Conservation (phyloP, 169 alveolate genomes). For the Plasmodium fragile region DNA sequence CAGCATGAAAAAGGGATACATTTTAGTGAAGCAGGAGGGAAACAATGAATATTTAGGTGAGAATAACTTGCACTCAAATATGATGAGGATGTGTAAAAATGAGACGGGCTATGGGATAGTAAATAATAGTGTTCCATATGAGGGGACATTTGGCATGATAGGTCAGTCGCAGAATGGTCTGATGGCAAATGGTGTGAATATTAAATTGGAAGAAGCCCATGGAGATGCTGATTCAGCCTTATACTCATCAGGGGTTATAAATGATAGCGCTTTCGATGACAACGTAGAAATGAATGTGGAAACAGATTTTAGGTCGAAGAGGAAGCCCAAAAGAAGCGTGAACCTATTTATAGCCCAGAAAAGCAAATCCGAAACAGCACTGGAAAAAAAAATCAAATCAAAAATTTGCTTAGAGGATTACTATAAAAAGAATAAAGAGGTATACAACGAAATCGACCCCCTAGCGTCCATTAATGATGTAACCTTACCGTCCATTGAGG, state of each 20-base stretch:
- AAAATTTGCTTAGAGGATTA: constrained; percentile 54
- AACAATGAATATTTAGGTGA: neutral
- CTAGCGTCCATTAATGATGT: constrained; percentile 9
- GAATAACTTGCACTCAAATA: neutral
- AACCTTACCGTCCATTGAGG: constrained; percentile 62
- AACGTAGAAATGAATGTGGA: neutral
- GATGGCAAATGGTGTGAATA: neutral
- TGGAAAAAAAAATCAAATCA: constrained; percentile 42
- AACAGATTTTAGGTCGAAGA: constrained; percentile 12
- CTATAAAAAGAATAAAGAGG: constrained; percentile 39
- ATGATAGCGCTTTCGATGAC: neutral
- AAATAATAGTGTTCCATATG: neutral
- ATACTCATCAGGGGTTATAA: neutral
- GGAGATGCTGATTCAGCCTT: neutral
- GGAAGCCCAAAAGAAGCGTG: constrained; percentile 16
- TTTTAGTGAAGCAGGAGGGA: neutral
- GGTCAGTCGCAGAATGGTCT: neutral
- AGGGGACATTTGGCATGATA: neutral
- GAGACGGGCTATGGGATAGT: neutral
- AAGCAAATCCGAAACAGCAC: constrained; percentile 14
- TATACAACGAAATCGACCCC: constrained; percentile 37
- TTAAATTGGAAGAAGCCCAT: neutral
- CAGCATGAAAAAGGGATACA: neutral
- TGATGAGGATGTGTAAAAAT: neutral
- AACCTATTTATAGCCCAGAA: constrained; percentile 20